Base-by-base conservation (phyloP, 306 rosid species). In the Medicago arabica region DNA sequence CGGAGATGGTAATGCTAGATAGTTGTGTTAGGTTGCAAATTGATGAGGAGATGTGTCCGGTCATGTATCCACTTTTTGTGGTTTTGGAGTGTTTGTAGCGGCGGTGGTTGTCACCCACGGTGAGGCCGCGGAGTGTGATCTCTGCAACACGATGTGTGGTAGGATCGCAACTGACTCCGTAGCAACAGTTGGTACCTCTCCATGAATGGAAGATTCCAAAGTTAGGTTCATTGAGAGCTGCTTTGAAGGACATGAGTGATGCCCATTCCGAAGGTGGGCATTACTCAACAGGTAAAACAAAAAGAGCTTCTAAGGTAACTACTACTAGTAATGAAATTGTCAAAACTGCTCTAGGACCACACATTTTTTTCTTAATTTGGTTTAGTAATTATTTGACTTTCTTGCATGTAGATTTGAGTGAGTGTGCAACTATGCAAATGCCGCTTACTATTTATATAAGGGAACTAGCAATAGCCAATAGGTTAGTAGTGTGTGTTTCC, bases 131-230 rank as follows among this genome's bases (percentile, higher is more conserved):
- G 54, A 92, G 91, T 40, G 53, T 91, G 69, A 93, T 86, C 4
- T 85, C 89, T 0, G 93, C 91, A 17, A 93, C 96, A 2, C 83
- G 87, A 5, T 16, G 74, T 8, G 89, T 82, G 17, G 61, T 73
- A 6, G 80, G 87, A 85, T 93, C 96, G 72, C 98, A 93, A 67
- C 72, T 78, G n/a, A 93, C 5, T 55, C 94, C 96, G 72, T 87
- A 85, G 81, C 98, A 93, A 23, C 98, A 91, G 77, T 93, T 92
- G 46, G 82, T 75, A 53, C 98, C 97, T 8, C 88, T 83, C 98
- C 98, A 93, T 0, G 97, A 80, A 67, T 79, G 88, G 85, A 91
- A 93, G 66, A 93, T 83, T n/a, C 90, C 91, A 8, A 82, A 5
- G 40, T 83, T 4, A 0, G 96, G 83, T 72, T 91, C 92, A 4